Conservation (phyloP, 2,329 filamentous ascomycete species). For the Talaromyces sp. region DNA sequence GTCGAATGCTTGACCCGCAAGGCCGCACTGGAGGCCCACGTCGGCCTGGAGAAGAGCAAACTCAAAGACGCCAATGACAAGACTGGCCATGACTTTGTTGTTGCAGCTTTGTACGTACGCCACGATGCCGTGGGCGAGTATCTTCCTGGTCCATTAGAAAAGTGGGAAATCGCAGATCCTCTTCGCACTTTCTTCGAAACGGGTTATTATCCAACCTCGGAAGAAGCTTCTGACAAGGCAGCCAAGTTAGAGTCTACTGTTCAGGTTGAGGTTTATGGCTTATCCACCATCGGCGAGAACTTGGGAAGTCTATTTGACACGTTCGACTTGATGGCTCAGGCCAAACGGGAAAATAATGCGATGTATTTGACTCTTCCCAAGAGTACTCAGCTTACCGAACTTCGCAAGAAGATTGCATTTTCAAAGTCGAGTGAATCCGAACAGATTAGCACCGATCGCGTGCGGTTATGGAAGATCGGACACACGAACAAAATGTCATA, state of each 20-base stretch:
- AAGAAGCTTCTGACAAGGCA: conserved; percentile 9
- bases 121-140: conserved; percentile 41
- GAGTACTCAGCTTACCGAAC: conserved; percentile 27
- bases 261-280: conserved; percentile 36
- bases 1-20: conserved; percentile 54
- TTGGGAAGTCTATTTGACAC: conserved; percentile 36
- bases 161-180: conserved; percentile 43
- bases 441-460: conserved; percentile 23
- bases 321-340: conserved; percentile 38
- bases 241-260: conserved; percentile 16
- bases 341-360: conserved; percentile 27
- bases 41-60: conserved; percentile 41
- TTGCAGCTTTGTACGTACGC: conserved; percentile 53
- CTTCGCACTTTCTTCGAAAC: conserved; percentile 35
- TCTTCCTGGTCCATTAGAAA: conserved; percentile 38
- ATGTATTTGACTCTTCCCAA: conserved; percentile 32
- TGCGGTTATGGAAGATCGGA: conserved; percentile 38
- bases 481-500: conserved; percentile 26
- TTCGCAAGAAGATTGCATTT: conserved; percentile 31
- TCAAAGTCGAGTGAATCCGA: conserved; percentile 23
- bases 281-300: conserved; percentile 25
- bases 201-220: conserved; percentile 15
- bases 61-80: conserved; percentile 35
- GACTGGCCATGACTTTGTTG: conserved; percentile 45
- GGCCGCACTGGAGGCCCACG: conserved; percentile 48